Percentiles rank a stretch among this genome's conserved stretches.
Evolutionary conservation across 1,139 yeast species (phyloP).

Genomic region (Yamadazyma diddensiae): DNA sequence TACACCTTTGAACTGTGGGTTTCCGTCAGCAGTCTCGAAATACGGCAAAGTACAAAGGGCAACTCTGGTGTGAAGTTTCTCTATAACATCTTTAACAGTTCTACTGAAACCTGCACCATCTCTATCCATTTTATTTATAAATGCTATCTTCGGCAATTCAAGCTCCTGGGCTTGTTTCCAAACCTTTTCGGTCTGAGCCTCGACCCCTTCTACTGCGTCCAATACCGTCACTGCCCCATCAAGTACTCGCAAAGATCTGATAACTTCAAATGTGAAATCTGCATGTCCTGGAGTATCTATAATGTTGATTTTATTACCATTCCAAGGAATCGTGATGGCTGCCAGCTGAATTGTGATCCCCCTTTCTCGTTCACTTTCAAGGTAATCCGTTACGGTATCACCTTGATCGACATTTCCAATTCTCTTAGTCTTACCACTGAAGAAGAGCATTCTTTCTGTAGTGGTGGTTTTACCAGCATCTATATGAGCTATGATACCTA

Average conservation of each 20-base stretch:
- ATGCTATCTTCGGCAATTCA: slow-evolving; percentile 70
- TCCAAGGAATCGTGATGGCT: slow-evolving; percentile 92
- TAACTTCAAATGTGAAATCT: slow-evolving; percentile 94
- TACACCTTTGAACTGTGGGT: slow-evolving; percentile 68
- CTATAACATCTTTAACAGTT: slow-evolving; percentile 81
- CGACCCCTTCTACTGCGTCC: slow-evolving; percentile 98
- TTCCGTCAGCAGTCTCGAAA: slow-evolving; percentile 44
- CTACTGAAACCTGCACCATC: slow-evolving; percentile 93
- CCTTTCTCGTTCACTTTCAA: slow-evolving; percentile 86
- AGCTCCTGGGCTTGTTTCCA: slow-evolving; percentile 83
- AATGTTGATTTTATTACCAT: slow-evolving; percentile 67
- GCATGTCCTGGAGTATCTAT: slow-evolving; percentile 99
- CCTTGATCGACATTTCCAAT: slow-evolving; percentile 97
- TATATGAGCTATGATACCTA: slow-evolving; percentile 82
- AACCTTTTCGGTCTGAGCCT: slow-evolving; percentile 95
- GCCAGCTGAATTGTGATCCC: slow-evolving; percentile 98
- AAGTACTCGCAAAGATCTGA: slow-evolving; percentile 78
- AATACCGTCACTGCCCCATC: slow-evolving; percentile 93
- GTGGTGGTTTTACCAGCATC: slow-evolving; percentile 93
- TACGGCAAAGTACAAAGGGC: slow-evolving; percentile 79
- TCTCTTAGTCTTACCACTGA: slow-evolving; percentile 73
- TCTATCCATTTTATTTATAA: slow-evolving; percentile 93
- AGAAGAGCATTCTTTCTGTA: slow-evolving; percentile 87
- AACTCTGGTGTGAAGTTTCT: slow-evolving; percentile 71
- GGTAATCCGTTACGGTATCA: slow-evolving; percentile 90